Conservation (phyloP, 805 yeast genomes). For the Myxozyma neglecta region DNA sequence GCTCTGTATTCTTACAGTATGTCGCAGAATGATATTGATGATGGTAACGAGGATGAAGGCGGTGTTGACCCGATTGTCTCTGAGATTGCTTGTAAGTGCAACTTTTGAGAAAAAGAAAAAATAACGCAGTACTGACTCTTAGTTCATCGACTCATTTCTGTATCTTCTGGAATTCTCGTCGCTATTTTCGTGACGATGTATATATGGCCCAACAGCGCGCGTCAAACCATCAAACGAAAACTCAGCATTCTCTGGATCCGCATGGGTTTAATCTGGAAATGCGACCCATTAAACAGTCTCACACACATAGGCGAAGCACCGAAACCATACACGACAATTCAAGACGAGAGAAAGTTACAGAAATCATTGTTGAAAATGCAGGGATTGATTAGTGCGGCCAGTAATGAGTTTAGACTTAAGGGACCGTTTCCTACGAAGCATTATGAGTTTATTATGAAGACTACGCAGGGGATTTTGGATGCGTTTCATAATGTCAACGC, state of each 20-base stretch:
- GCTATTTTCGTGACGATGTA: conserved; percentile 64
- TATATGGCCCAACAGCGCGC: conserved; percentile 65
- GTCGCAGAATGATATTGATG: conserved; percentile 53
- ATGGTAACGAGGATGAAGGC: conserved; percentile 64
- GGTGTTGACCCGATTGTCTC: conserved; percentile 65
- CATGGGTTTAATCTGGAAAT: conserved; percentile 78
- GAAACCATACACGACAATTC: conserved; percentile 12
- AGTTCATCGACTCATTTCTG: conserved; percentile 71
- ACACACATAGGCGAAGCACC: conserved; percentile 9
- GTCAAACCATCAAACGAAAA: conserved; percentile 64
- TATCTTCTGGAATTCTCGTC: conserved; percentile 71
- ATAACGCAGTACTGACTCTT: background rate
- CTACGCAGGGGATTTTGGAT: conserved; percentile 67
- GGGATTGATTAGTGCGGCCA: conserved; percentile 33
- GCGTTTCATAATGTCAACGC: conserved; percentile 71
- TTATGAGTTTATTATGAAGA: conserved; percentile 52
- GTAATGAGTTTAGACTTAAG: conserved; percentile 66
- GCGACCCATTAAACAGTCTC: conserved; percentile 58
- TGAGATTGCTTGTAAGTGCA: conserved; percentile 57
- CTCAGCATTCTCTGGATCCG: conserved; percentile 72
- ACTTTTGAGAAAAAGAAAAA: background rate
- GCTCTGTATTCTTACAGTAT: conserved; percentile 73
- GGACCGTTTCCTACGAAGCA: conserved; percentile 64
- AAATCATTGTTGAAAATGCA: conserved; percentile 33
- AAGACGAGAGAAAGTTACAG: conserved; percentile 23